Evolutionary conservation across 768 basidiomycete genomes (phyloP).

Genomic region (Suillus sp.): DNA sequence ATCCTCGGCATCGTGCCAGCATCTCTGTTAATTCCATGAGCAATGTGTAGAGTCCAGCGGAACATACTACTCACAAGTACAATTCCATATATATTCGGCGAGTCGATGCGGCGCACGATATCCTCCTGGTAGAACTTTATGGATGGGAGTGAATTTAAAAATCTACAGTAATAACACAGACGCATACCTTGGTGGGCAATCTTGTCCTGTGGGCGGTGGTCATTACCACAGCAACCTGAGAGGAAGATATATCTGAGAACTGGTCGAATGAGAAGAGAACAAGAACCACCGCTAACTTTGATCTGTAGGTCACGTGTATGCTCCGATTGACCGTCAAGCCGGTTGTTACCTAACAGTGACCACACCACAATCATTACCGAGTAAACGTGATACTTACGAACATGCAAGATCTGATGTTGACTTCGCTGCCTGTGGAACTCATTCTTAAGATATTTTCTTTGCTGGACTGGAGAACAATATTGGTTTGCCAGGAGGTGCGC

Average conservation of each 20-base stretch:
- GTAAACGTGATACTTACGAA: neutral
- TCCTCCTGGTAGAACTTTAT: constrained; percentile 68
- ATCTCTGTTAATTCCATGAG: constrained; percentile 54
- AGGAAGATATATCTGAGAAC: neutral
- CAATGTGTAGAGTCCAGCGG: constrained; percentile 12
- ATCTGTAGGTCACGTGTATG: constrained; percentile 24
- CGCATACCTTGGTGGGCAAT: constrained; percentile 37
- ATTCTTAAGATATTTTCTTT: constrained; percentile 23
- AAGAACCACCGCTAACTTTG: constrained; percentile 5
- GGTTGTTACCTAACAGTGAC: no score
- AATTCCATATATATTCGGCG: constrained; percentile 52
- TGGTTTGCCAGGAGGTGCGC: constrained; percentile 33
- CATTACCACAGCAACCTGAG: constrained; percentile 25
- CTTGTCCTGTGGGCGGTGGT: constrained; percentile 23
- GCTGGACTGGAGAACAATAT: constrained; percentile 26
- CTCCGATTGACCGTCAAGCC: constrained; percentile 1
- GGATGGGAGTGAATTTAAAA: neutral
- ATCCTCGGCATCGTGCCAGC: constrained; percentile 89
- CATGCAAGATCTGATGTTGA: constrained; percentile 15
- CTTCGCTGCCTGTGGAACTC: constrained; percentile 28
- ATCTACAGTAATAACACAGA: neutral
- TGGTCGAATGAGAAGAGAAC: constrained; percentile 8
- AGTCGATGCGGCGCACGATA: constrained; percentile 52
- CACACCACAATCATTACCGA: neutral
- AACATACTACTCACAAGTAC: constrained; percentile 57